Percentiles rank a stretch among this genome's conserved stretches.
These are phyloP conservation scores for Penicillium freii DNA, from an alignment of 2,329 filamentous ascomycete species.

Conservation along the genomic window DNA sequence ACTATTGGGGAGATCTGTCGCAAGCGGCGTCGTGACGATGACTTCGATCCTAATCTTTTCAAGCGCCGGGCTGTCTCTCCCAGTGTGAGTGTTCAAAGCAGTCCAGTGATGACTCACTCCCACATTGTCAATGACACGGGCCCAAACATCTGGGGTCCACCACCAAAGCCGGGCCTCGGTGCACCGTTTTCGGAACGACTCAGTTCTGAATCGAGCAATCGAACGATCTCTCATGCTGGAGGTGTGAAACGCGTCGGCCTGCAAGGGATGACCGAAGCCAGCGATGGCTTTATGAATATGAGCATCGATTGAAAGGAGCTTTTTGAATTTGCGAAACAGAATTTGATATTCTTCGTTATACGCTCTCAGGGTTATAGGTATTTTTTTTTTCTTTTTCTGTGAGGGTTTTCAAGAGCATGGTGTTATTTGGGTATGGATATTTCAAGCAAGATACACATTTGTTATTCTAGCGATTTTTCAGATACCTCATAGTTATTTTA, in stretches of 20 bases:
- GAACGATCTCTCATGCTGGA: slow-evolving; percentile 46
- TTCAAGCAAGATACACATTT: slow-evolving; percentile 10
- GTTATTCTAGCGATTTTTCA: slow-evolving; percentile 11
- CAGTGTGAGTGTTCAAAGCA: slow-evolving; percentile 86
- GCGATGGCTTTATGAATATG: slow-evolving; percentile 94
- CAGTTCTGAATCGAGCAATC: slow-evolving; percentile 51
- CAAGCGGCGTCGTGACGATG: slow-evolving; percentile 82
- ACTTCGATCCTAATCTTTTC: slow-evolving; percentile 82
- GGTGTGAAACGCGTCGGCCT: slow-evolving; percentile 67
- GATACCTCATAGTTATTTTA: slow-evolving; percentile 10
- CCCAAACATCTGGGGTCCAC: slow-evolving; percentile 66
- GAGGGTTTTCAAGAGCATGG: not conserved
- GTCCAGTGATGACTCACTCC: slow-evolving; percentile 76
- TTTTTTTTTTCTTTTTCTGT: not conserved
- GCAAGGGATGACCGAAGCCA: slow-evolving; percentile 94
- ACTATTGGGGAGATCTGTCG: slow-evolving; percentile 72
- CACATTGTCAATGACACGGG: slow-evolving; percentile 68
- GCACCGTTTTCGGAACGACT: slow-evolving; percentile 51
- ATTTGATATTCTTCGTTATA: not conserved
- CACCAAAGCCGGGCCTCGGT: slow-evolving; percentile 58
- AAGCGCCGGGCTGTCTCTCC: slow-evolving; percentile 90
- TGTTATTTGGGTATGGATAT: not conserved
- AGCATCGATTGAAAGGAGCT: slow-evolving; percentile 69
- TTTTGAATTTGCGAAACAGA: not conserved
- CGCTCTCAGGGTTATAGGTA: not conserved